These are phyloP conservation scores for Xylaria sp. DNA, from an alignment of 2,329 filamentous ascomycete species.

Conservation along the genomic window DNA sequence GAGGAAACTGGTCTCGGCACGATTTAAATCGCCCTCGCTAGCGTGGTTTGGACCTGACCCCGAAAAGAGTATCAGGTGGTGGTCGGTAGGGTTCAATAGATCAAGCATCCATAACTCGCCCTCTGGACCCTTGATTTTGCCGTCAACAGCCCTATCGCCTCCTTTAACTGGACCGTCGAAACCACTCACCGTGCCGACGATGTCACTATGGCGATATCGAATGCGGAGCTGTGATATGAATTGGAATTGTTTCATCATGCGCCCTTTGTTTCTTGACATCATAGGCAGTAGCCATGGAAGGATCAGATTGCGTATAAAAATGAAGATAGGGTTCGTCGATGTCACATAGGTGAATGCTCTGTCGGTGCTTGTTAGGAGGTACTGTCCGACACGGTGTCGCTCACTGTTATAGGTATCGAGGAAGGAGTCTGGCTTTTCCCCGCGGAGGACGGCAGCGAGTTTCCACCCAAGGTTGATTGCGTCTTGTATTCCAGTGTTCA, in stretches of 20 bases:
- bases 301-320: slow-evolving; percentile 54
- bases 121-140: slow-evolving; percentile 36
- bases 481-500: slow-evolving; percentile 65
- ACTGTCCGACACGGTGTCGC: slow-evolving; percentile 58
- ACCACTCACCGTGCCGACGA: slow-evolving; percentile 47
- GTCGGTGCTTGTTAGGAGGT: slow-evolving; percentile 56
- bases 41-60: slow-evolving; percentile 31
- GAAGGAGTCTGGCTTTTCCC: slow-evolving; percentile 52
- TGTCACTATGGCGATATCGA: slow-evolving; percentile 52
- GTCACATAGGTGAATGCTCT: slow-evolving; percentile 53
- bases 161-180: slow-evolving; percentile 54
- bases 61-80: slow-evolving; percentile 48
- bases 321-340: slow-evolving; percentile 51
- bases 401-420: slow-evolving; percentile 61
- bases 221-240: slow-evolving; percentile 56
- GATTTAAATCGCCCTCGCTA: slow-evolving; percentile 37
- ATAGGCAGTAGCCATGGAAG: slow-evolving; percentile 54
- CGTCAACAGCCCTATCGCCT: slow-evolving; percentile 60
- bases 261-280: slow-evolving; percentile 42
- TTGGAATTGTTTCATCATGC: slow-evolving; percentile 46
- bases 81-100: slow-evolving; percentile 38
- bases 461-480: slow-evolving; percentile 64
- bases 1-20: slow-evolving; percentile 38
- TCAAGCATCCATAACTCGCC: slow-evolving; percentile 43
- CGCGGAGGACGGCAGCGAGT: slow-evolving; percentile 55